Evolutionary conservation across 768 basidiomycete species (phyloP).

Genomic region (Gloeopeniophorella convolvens): DNA sequence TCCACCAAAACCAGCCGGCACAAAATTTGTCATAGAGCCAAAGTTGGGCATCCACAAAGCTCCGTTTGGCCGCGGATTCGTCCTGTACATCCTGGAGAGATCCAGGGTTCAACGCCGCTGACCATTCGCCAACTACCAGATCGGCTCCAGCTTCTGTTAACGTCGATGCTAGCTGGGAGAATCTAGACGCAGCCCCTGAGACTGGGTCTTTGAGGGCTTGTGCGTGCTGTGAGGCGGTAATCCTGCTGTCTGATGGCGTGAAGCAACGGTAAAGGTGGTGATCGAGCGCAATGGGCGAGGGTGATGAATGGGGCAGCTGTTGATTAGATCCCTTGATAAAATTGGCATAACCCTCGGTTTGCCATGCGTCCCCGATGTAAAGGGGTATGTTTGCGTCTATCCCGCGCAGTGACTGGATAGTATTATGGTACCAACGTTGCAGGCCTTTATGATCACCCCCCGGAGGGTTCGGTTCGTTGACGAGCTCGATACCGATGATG

Average conservation of each 20-base stretch:
- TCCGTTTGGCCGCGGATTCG: constrained; percentile 36
- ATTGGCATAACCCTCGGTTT: constrained; percentile 53
- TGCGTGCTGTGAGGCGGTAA: constrained; percentile 50
- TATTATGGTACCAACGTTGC: constrained; percentile 60
- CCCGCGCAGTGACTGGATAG: constrained; percentile 45
- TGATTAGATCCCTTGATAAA: constrained; percentile 11
- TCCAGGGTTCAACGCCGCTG: constrained; percentile 62
- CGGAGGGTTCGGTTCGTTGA: constrained; percentile 52
- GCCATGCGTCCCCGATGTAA: constrained; percentile 75
- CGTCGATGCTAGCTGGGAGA: constrained; percentile 31
- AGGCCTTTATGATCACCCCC: constrained; percentile 35
- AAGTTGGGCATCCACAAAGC: constrained; percentile 59
- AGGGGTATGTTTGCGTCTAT: constrained; percentile 55
- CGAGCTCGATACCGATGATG: constrained; percentile 49
- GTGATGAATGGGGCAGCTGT: background rate
- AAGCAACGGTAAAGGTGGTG: constrained; percentile 85
- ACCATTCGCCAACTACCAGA: constrained; percentile 75
- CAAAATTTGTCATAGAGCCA: constrained; percentile 55
- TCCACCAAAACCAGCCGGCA: constrained; percentile 83
- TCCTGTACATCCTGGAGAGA: constrained; percentile 44
- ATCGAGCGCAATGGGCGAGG: constrained; percentile 51
- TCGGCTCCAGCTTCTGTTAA: constrained; percentile 39
- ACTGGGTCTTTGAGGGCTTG: constrained; percentile 37
- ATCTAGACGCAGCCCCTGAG: constrained; percentile 35
- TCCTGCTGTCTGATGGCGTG: constrained; percentile 48